A percentile compares a stretch with the other conserved stretches of the same genome.
These are phyloP conservation scores for Yamagishiella unicocca DNA, from an alignment of 139 green algal species.

Conservation along the genomic window DNA sequence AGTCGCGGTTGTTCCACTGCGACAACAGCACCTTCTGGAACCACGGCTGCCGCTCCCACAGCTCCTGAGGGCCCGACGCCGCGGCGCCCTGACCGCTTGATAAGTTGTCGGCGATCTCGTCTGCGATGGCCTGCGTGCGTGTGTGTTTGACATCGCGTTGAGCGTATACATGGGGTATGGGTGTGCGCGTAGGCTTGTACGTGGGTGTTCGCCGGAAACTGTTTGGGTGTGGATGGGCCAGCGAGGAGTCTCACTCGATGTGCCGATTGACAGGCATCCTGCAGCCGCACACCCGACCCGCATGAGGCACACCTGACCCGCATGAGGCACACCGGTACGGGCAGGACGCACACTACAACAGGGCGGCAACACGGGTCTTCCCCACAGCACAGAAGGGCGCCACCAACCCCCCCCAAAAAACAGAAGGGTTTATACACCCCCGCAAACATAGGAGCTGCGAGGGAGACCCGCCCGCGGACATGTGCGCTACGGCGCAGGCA, in stretches of 20 bases:
- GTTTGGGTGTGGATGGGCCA: too few species aligned
- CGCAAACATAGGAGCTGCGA: too few species aligned
- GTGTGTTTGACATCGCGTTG: background rate
- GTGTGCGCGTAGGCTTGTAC: background rate
- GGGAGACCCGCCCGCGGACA: too few species aligned
- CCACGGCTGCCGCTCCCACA: constrained; percentile 27
- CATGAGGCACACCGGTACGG: background rate
- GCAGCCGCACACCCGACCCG: too few species aligned
- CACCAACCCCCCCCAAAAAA: background rate
- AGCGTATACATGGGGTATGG: background rate
- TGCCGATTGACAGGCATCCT: too few species aligned
- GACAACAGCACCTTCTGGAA: constrained; percentile 4
- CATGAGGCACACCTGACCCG: too few species aligned
- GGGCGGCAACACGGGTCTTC: background rate
- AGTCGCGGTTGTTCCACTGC: constrained; percentile 13
- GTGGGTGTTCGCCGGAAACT: background rate
- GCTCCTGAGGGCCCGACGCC: constrained; percentile 4
- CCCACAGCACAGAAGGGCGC: background rate
- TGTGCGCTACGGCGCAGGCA: too few species aligned
- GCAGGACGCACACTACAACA: constrained; percentile 11
- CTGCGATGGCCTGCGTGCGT: constrained; percentile 4
- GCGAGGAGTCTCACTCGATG: background rate
- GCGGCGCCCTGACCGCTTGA: background rate
- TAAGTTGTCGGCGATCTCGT: background rate
- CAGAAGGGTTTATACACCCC: too few species aligned